Conservation (phyloP, 2,329 filamentous ascomycete species). For the Alternaria novae-zelandiae region DNA sequence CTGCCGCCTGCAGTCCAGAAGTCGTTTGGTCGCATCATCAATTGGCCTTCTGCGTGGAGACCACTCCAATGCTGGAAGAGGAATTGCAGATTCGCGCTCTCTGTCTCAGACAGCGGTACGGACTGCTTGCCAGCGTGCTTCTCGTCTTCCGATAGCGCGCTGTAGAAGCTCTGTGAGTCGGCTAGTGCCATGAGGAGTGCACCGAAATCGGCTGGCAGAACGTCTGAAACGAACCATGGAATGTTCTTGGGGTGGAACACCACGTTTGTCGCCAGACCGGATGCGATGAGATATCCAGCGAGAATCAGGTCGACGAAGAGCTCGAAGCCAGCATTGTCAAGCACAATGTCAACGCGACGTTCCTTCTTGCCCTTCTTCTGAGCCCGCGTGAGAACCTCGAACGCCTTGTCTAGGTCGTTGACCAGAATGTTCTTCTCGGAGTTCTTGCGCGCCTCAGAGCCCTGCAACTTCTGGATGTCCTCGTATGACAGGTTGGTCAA, state of each 20-base stretch:
- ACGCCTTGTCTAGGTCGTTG: constrained; percentile 81
- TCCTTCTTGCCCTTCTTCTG: constrained; percentile 68
- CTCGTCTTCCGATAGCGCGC: constrained; percentile 72
- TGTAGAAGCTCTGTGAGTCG: constrained; percentile 79
- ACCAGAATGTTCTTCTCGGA: constrained; percentile 90
- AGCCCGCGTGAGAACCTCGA: constrained; percentile 70
- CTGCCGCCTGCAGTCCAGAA: constrained; percentile 92
- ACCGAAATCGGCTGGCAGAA: constrained; percentile 82
- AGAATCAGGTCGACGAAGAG: constrained; percentile 94
- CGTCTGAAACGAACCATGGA: constrained; percentile 98
- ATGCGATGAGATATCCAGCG: constrained; percentile 84
- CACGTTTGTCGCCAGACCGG: constrained; percentile 83
- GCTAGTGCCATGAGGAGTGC: constrained; percentile 83
- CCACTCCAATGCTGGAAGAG: constrained; percentile 82
- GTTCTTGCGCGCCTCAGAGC: constrained; percentile 81
- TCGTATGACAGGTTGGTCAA: constrained; percentile 90
- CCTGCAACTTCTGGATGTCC: constrained; percentile 96
- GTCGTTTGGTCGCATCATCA: constrained; percentile 80
- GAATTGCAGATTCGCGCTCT: constrained; percentile 72
- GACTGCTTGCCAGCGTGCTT: constrained; percentile 62
- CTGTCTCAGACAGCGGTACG: constrained; percentile 68
- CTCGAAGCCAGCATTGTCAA: constrained; percentile 98
- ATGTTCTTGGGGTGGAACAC: constrained; percentile 93
- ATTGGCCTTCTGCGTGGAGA: constrained; percentile 81
- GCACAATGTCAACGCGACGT: constrained; percentile 87